Percentiles rank a stretch among this genome's conserved stretches.
Evolutionary conservation across 768 basidiomycete species (phyloP).

Genomic region (Auricularia heimuer): DNA sequence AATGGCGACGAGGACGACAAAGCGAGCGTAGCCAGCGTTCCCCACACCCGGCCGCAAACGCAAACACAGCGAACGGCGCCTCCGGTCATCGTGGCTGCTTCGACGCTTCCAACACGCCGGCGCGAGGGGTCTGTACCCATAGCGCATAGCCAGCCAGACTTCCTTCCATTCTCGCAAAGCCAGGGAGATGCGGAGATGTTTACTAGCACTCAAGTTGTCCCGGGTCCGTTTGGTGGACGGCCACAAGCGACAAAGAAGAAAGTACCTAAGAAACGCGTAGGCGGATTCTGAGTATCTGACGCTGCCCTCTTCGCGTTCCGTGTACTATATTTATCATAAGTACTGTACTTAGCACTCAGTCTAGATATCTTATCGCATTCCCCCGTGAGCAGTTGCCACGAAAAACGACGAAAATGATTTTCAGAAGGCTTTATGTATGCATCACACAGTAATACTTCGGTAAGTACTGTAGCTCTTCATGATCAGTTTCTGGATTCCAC

Average conservation of each 20-base stretch:
- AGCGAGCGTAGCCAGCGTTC: not conserved
- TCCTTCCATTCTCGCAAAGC: not conserved
- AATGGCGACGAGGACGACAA: not conserved
- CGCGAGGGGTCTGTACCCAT: not conserved
- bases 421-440: no score
- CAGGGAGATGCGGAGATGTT: slow-evolving; percentile 31
- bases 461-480: no score
- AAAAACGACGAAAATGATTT: no score
- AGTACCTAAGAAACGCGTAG: slow-evolving; percentile 52
- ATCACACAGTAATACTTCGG: no score
- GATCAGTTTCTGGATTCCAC: no score
- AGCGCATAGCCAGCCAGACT: not conserved
- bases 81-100: not conserved
- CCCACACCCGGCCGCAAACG: slow-evolving; percentile 11
- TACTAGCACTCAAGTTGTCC: slow-evolving; percentile 57
- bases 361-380: not conserved
- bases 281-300: slow-evolving; percentile 49
- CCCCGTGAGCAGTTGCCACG: not conserved
- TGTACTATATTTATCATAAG: not conserved
- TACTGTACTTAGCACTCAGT: not conserved
- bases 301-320: not conserved
- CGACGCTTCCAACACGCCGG: not conserved
- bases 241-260: slow-evolving; percentile 40
- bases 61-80: not conserved
- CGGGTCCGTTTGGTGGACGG: slow-evolving; percentile 64